Evolutionary conservation across 1,284 basidiomycete genomes (phyloP), one percentile per base, ranked within the genome.

Genomic region (Malassezia arunalokei): DNA sequence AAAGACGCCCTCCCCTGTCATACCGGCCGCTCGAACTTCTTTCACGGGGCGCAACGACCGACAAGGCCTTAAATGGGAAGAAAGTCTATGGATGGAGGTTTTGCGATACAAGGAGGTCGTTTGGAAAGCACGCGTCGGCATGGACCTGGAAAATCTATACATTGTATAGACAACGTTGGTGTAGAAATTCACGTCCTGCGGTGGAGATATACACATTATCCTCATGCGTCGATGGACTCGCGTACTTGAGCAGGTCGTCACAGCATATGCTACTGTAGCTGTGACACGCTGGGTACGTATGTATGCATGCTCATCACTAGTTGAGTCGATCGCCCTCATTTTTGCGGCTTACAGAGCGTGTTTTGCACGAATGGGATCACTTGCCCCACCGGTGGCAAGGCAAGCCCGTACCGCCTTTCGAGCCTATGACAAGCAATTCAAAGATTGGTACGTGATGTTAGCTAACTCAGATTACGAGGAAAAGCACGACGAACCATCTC

Each of bases 361-460:
- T 50, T 11, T 35, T 49, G 40, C 53, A 55, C 24, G 53, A 55
- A 38, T 41, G 40, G 53, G 53, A 55, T 15, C 48, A 49, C 20
- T 28, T 55, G 8, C 53, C 53, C 2, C 38, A 46, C 4, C 42
- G 53, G 11, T n/a, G 44, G 20, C 42, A 45, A 32, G 53, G 53
- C 8, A 28, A 32, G 30, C 43, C 43, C 3, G 53, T 55, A 20
- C 53, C 53, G 14, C 35, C 33, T 6, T 55, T 50, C 27, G 27
- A 29, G 6, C 30, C 43, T 5, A n/a, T 8, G 9, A 41, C 42
- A 9, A 30, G 12, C 27, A 14, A 30, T 1, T 30, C 43, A 11
- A 29, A 20, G 8, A 41, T 40, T 1, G 41, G 49, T 50, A 27
- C 37, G 49, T 39, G 20, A 20, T 28, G 39, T 24, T 3, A 5